Base-by-base conservation (phyloP, 1,284 basidiomycete genomes). In the Trichosporon sp. region DNA sequence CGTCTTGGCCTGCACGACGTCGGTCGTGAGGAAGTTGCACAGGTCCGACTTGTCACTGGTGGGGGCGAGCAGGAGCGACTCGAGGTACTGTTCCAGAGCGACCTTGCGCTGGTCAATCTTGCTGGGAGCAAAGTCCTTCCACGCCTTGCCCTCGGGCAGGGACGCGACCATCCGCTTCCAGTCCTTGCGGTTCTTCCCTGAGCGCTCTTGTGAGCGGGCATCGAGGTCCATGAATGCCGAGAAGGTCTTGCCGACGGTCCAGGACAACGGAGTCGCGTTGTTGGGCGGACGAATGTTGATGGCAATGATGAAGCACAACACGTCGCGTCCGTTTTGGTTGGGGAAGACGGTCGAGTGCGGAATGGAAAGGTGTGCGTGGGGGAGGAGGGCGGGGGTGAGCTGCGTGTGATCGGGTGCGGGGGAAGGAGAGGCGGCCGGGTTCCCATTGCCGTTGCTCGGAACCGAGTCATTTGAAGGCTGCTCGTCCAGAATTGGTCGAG, bases 91-190 rank as follows among this genome's bases (percentile, higher is more conserved):
- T 81, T 98, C 93, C 31, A 98, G 86, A 32, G 93, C 88, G 38
- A 87, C 87, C 90, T 96, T 97, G 74, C 95, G 86, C 80, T 95
- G 93, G 85, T 98, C 96, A 44, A 95, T 93, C 84, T 93, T 95
- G 66, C 92, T 92, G 12, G 96, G 95, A 2, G 95, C 95, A 81
- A 97, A 93, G 83, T 98, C 96, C 81, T 90, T 95, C 91, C 96
- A 98, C 9, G 97, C 85, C 81, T 90, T 91, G 66, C 92, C 92
- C 79, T 99, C 96, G 1, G 96, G 96, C 68, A 99, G 82, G 58
- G 85, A 86, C 23, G 87, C 89, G 66, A 98, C 89, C 84, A 93
- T 92, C 29, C 87, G 87, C 62, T 91, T 86, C 74, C 87, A 88
- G 86, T 86, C 90, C 72, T 92, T 90, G 70, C 86, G 87, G 23